Base-by-base conservation (phyloP, 1,139 yeast species). In the Candida mesenterica region DNA sequence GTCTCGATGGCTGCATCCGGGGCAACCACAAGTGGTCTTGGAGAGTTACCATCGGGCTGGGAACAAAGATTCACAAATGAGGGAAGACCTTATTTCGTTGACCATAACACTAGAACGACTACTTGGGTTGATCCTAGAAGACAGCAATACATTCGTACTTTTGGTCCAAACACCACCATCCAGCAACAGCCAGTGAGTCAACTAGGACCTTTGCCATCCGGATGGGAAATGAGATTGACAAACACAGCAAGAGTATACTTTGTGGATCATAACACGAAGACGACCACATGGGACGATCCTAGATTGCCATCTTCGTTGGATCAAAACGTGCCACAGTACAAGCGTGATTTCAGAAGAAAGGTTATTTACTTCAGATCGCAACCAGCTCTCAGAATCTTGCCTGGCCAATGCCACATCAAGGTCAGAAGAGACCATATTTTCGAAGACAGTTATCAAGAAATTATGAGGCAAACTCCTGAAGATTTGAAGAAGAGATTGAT, bases 71-170 rank as follows among this genome's bases (percentile, higher is more conserved):
- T 86, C 54, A 92, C 99, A 4, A 96, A 96, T 28, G 98, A 92
- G 63, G 99, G 98, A 26, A 78, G 98, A 57, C 95, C 97, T 10
- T 92, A 92, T 65, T 92, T 90, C 61, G 98, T 92, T 37, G 99
- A 92, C 61, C 98, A 92, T 67, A 92, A 92, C 61, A 92, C 98
- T 13, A 79, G 98, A 61, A 92, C 99, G 1, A 92, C 99, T 4
- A 94, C 99, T 4, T 92, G 99, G 99, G 99, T 92, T 36, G 99
- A 92, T 61, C 99, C 99, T 46, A 79, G 98, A 65, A 82, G 98
- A 64, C 98, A 92, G 65, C 99, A 92, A 68, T 92, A 89, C 61
- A 94, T 92, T 50, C 85, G 97, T 59, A 89, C 95, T 45, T 89
- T 86, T 61, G 96, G 96, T 24, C 88, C 87, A 51, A 81, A 83